These are phyloP conservation scores for Camellia lanceoleosa DNA, from an alignment of 148 eudicot genomes.

Conservation along the genomic window DNA sequence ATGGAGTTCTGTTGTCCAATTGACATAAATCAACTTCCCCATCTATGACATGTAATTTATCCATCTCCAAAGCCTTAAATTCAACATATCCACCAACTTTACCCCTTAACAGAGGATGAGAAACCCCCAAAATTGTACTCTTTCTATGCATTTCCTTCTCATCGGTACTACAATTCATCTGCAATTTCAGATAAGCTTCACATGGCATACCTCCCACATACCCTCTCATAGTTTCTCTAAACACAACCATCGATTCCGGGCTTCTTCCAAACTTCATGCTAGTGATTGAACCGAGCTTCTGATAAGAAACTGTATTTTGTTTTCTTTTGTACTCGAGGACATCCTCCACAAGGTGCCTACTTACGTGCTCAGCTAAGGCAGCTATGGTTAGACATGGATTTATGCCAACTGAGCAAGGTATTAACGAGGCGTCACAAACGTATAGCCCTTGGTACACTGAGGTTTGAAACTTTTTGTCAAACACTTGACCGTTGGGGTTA, in stretches of 20 bases:
- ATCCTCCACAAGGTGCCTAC: slow-evolving; percentile 29
- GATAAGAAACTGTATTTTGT: not conserved
- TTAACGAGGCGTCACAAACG: slow-evolving; percentile 40
- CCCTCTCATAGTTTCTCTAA: slow-evolving; percentile 36
- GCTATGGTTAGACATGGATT: slow-evolving; percentile 38
- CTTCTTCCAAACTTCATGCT: not conserved
- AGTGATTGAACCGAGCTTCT: not conserved
- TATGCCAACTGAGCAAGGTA: slow-evolving; percentile 37
- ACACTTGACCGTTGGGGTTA: slow-evolving; percentile 36
- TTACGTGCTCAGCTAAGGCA: slow-evolving; percentile 30
- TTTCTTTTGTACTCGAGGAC: slow-evolving; percentile 16
- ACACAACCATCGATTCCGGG: not conserved
- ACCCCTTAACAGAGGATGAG: slow-evolving; percentile 26
- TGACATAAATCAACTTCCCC: slow-evolving; percentile 36
- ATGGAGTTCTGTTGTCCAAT: slow-evolving; percentile 32
- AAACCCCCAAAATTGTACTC: not conserved
- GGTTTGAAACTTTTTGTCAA: slow-evolving; percentile 9
- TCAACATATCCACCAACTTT: slow-evolving; percentile 29
- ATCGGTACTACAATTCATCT: slow-evolving; percentile 4
- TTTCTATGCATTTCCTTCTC: not conserved
- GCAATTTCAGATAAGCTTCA: slow-evolving; percentile 32
- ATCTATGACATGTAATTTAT: slow-evolving; percentile 30
- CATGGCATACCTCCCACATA: slow-evolving; percentile 33
- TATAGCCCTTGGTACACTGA: slow-evolving; percentile 31
- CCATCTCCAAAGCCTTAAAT: slow-evolving; percentile 28